Evolutionary conservation across 495 filamentous ascomycete genomes (phyloP).

Genomic region (Lasiosphaeris hirsuta): DNA sequence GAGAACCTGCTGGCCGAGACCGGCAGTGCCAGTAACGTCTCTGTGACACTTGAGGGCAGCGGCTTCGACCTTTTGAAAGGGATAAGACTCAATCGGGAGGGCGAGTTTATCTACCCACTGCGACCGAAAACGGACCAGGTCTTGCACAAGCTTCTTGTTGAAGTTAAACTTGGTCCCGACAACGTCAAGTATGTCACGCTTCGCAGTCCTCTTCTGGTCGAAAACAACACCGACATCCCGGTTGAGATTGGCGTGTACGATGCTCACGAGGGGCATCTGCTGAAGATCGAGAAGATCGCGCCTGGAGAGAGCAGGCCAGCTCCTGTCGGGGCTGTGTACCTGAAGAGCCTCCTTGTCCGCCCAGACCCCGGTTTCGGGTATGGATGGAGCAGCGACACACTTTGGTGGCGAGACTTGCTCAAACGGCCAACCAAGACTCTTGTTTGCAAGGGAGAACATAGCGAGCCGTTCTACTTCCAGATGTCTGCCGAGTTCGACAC

Average conservation of each 20-base stretch:
- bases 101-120: slow-evolving; percentile 82
- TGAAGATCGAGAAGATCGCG: slow-evolving; percentile 97
- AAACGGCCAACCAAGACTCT: slow-evolving; percentile 78
- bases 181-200: slow-evolving; percentile 98
- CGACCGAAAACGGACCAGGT: slow-evolving; percentile 74
- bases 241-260: slow-evolving; percentile 93
- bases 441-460: slow-evolving; percentile 79
- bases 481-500: slow-evolving; percentile 79
- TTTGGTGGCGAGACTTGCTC: slow-evolving; percentile 91
- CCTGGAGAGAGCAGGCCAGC: slow-evolving; percentile 89
- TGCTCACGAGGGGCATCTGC: slow-evolving; percentile 78
- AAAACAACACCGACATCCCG: slow-evolving; percentile 96
- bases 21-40: slow-evolving; percentile 68
- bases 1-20: slow-evolving; percentile 82
- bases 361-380: slow-evolving; percentile 98
- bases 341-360: slow-evolving; percentile 85
- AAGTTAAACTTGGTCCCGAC: slow-evolving; percentile 83
- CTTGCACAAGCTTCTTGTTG: slow-evolving; percentile 84
- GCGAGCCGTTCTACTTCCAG: slow-evolving; percentile 93
- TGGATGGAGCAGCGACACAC: slow-evolving; percentile 80
- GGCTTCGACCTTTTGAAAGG: slow-evolving; percentile 86
- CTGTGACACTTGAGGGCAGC: slow-evolving; percentile 83
- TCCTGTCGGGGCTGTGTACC: slow-evolving; percentile 85
- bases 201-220: slow-evolving; percentile 90
- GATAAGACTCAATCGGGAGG: slow-evolving; percentile 89